phyloP scores from a whole-genome alignment of 208 protist species.

The Endotrypanum monterogeii region DNA sequence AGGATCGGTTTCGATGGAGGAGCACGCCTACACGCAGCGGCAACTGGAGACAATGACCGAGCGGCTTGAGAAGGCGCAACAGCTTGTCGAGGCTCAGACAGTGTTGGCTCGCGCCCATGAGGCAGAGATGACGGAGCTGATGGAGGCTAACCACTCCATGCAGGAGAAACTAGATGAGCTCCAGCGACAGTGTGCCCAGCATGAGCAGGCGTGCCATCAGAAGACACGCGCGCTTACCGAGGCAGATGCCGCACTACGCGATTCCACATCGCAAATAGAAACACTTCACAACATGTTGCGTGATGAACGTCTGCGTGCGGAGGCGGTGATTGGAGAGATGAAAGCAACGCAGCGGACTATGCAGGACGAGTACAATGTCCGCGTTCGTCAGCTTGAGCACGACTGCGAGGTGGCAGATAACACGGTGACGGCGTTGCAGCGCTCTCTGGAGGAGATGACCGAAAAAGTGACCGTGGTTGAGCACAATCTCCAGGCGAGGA shows the following conservation, averaged over 20 bases:
- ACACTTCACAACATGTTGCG: slow-evolving; percentile 28
- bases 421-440: slow-evolving; percentile 21
- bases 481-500: slow-evolving; percentile 8
- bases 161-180: slow-evolving; percentile 45
- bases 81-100: slow-evolving; percentile 61
- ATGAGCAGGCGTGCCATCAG: slow-evolving; percentile 5
- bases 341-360: slow-evolving; percentile 32
- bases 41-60: slow-evolving; percentile 60
- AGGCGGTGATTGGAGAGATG: slow-evolving; percentile 26
- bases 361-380: slow-evolving; percentile 48
- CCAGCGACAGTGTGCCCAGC: slow-evolving; percentile 12
- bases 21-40: slow-evolving; percentile 65
- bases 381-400: slow-evolving; percentile 39
- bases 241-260: slow-evolving; percentile 37
- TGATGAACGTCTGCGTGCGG: slow-evolving; percentile 25
- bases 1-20: slow-evolving; percentile 46
- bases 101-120: slow-evolving; percentile 55
- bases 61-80: slow-evolving; percentile 56
- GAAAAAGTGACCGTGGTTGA: slow-evolving; percentile 22
- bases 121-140: slow-evolving; percentile 48
- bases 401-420: slow-evolving; percentile 32
- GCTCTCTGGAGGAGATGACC: slow-evolving; percentile 33
- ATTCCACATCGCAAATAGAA: slow-evolving; percentile 33
- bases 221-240: slow-evolving; percentile 34
- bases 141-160: slow-evolving; percentile 47